A percentile compares a stretch with the other conserved stretches of the same genome.
Conservation (phyloP, 148 eudicot species). For the Agrostemma githago region DNA sequence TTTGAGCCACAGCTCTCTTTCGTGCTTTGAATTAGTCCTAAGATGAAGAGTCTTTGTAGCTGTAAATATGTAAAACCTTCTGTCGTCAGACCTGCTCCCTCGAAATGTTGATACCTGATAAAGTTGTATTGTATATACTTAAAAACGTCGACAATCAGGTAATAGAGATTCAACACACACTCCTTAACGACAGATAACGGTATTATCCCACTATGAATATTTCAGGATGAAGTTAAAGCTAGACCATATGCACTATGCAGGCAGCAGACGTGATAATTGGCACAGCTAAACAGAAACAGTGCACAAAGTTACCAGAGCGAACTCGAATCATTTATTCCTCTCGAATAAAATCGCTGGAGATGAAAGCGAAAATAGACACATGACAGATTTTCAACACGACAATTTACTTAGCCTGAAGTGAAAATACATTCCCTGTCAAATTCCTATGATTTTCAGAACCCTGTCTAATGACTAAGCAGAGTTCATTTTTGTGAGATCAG, state of each 20-base stretch:
- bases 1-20: slow-evolving; percentile 71
- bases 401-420: not conserved
- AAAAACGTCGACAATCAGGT: slow-evolving; percentile 22
- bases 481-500: no score
- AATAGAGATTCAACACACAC: not conserved
- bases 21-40: slow-evolving; percentile 55
- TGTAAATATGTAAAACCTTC: slow-evolving; percentile 83
- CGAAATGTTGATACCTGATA: slow-evolving; percentile 79
- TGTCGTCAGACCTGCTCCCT: slow-evolving; percentile 77
- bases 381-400: not conserved
- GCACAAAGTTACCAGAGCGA: not conserved
- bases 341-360: not conserved
- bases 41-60: slow-evolving; percentile 92
- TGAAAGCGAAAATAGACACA: not conserved
- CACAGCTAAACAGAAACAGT: not conserved
- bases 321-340: not conserved
- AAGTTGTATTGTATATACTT: slow-evolving; percentile 16
- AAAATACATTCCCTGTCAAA: not conserved
- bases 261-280: not conserved
- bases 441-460: not conserved
- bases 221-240: not conserved
- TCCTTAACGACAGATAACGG: not conserved
- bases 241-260: not conserved
- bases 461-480: not conserved
- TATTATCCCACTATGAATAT: not conserved